Percentiles rank a stretch among this genome's conserved stretches.
phyloP scores from a whole-genome alignment of 257 asterid genomes.

The Nicotiana tomentosiformis region DNA sequence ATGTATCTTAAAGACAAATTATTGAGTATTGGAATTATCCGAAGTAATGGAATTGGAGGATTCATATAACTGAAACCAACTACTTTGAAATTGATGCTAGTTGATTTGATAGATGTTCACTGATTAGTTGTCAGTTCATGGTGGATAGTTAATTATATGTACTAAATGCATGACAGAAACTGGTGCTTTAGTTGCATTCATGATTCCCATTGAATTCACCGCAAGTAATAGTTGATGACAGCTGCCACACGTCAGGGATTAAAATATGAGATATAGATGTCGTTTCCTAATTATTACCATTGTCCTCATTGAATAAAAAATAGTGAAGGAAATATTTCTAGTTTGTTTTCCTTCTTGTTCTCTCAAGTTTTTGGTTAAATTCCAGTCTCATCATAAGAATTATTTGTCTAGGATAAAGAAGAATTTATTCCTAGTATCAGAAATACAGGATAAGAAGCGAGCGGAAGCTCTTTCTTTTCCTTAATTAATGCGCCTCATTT shows the following conservation, averaged over 20 bases:
- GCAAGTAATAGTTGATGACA: background rate
- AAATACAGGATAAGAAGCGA: background rate
- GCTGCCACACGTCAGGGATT: background rate
- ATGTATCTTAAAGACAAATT: background rate
- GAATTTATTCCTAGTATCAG: background rate
- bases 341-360: background rate
- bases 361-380: background rate
- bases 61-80: background rate
- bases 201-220: background rate
- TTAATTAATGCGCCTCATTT: background rate
- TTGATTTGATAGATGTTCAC: background rate
- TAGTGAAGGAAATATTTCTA: background rate
- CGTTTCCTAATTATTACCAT: background rate
- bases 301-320: background rate
- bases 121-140: background rate
- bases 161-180: background rate
- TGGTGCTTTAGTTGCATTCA: background rate
- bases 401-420: background rate
- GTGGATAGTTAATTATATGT: background rate
- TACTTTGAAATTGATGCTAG: background rate
- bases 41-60: background rate
- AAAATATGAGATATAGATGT: background rate
- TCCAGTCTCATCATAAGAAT: background rate
- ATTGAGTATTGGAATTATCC: background rate
- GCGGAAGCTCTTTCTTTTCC: background rate